Percentiles rank a stretch among this genome's conserved stretches.
Conservation (phyloP, 345 rosid genomes). For the Salix brachista region DNA sequence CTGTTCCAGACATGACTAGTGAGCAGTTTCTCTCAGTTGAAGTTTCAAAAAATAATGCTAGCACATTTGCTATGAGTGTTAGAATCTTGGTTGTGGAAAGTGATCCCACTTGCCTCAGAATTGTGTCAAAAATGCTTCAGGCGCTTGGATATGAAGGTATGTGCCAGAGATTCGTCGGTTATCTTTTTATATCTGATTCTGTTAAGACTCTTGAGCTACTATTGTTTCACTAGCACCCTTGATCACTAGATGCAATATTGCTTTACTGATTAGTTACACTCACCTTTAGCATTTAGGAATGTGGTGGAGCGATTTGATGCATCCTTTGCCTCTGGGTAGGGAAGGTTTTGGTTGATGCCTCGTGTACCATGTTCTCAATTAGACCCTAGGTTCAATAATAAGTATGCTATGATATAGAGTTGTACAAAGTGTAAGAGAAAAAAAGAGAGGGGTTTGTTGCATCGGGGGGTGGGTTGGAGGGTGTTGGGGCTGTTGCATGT, state of each 20-base stretch:
- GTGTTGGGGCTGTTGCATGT: neutral
- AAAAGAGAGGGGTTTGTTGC: neutral
- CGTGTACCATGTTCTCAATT: neutral
- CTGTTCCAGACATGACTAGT: slow-evolving; percentile 19
- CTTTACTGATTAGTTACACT: neutral
- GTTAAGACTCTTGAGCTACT: neutral
- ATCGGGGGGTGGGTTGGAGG: neutral
- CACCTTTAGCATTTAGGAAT: neutral
- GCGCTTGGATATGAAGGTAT: slow-evolving; percentile 42
- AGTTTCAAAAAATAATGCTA: slow-evolving; percentile 1
- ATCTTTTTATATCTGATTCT: neutral
- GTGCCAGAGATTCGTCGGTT: neutral
- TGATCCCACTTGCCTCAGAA: slow-evolving; percentile 36
- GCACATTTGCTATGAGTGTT: slow-evolving; percentile 3
- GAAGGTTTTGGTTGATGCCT: neutral
- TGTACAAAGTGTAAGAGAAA: neutral
- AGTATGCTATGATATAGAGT: neutral
- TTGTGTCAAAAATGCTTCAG: slow-evolving; percentile 38
- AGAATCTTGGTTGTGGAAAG: slow-evolving; percentile 39
- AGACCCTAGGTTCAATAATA: neutral
- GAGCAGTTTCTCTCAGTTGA: slow-evolving; percentile 19
- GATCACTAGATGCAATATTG: neutral
- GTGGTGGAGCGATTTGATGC: neutral
- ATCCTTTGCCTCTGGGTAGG: neutral
- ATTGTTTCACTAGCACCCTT: neutral